Percentiles rank a stretch among this genome's conserved stretches.
phyloP scores from a whole-genome alignment of 1,284 basidiomycete species.

The Apiotrichum brassicae region DNA sequence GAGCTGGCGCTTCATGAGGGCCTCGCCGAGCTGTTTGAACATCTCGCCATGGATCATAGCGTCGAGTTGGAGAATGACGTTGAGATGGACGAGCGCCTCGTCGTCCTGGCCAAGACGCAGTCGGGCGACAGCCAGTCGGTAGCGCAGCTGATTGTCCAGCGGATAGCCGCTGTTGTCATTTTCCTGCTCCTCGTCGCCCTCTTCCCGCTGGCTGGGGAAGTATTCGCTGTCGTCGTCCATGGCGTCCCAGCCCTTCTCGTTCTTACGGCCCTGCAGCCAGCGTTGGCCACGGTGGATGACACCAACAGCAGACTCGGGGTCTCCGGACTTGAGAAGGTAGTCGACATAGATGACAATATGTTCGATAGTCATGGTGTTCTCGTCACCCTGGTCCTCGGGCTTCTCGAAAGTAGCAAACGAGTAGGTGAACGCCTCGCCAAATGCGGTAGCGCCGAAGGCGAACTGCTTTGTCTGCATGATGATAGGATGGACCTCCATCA shows the following conservation, averaged over 20 bases:
- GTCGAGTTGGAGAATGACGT: slow-evolving; percentile 63
- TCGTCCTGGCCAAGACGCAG: slow-evolving; percentile 72
- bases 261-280: slow-evolving; percentile 79
- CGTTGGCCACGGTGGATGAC: slow-evolving; percentile 70
- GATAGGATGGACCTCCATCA: slow-evolving; percentile 72
- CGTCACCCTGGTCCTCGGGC: slow-evolving; percentile 21
- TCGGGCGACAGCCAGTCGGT: slow-evolving; percentile 77
- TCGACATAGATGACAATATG: slow-evolving; percentile 71
- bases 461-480: slow-evolving; percentile 66
- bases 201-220: slow-evolving; percentile 50
- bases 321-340: slow-evolving; percentile 64
- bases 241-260: slow-evolving; percentile 67
- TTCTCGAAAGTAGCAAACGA: slow-evolving; percentile 42
- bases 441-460: slow-evolving; percentile 57
- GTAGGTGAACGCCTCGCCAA: slow-evolving; percentile 58
- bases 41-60: slow-evolving; percentile 67
- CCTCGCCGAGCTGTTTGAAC: slow-evolving; percentile 76
- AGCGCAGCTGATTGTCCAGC: slow-evolving; percentile 73
- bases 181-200: slow-evolving; percentile 34
- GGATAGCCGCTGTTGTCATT: slow-evolving; percentile 48
- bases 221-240: slow-evolving; percentile 84
- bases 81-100: slow-evolving; percentile 80
- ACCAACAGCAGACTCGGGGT: slow-evolving; percentile 63
- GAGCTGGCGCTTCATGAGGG: slow-evolving; percentile 67
- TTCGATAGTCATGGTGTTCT: slow-evolving; percentile 36